phyloP scores from a whole-genome alignment of 1,284 basidiomycete species.

The Cerrena zonata region DNA sequence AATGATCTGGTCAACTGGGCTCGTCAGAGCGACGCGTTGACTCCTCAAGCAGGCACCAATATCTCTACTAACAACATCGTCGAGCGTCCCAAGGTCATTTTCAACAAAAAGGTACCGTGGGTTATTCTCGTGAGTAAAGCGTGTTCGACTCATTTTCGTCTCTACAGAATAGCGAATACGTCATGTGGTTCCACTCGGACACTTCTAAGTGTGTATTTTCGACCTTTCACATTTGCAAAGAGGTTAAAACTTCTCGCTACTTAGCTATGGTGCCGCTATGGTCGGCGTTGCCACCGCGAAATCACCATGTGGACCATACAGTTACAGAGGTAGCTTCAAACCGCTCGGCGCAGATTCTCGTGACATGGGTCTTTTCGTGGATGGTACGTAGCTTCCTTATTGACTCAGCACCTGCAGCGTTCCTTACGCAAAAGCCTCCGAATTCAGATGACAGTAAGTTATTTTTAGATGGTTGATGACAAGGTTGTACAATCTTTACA shows the following conservation, averaged over 20 bases:
- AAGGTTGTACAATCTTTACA: too few relatives aligned
- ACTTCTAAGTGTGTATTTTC: constrained; percentile 43
- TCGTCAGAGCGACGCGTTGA: constrained; percentile 53
- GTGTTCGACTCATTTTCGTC: neutral
- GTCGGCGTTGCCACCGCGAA: constrained; percentile 58
- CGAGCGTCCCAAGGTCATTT: constrained; percentile 59
- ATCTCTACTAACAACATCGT: constrained; percentile 58
- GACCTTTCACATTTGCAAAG: neutral
- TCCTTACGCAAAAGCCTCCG: too few relatives aligned
- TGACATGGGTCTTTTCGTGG: constrained; percentile 55
- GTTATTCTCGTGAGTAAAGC: neutral
- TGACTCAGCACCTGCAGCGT: too few relatives aligned
- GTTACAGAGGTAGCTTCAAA: constrained; percentile 49
- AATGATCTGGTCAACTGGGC: constrained; percentile 51
- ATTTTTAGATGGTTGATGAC: neutral
- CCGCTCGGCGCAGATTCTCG: constrained; percentile 56
- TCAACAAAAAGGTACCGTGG: constrained; percentile 43
- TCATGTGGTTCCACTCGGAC: constrained; percentile 71
- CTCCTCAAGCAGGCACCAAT: constrained; percentile 46
- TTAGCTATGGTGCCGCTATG: constrained; percentile 56
- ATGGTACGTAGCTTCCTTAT: constrained; percentile 33
- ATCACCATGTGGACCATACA: constrained; percentile 56
- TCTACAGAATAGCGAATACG: constrained; percentile 54
- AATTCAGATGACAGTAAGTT: constrained; percentile 37
- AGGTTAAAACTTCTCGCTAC: neutral